Evolutionary conservation across 495 filamentous ascomycete species (phyloP), one percentile per base, ranked within the genome.

Genomic region (Coniosporium apollinis): DNA sequence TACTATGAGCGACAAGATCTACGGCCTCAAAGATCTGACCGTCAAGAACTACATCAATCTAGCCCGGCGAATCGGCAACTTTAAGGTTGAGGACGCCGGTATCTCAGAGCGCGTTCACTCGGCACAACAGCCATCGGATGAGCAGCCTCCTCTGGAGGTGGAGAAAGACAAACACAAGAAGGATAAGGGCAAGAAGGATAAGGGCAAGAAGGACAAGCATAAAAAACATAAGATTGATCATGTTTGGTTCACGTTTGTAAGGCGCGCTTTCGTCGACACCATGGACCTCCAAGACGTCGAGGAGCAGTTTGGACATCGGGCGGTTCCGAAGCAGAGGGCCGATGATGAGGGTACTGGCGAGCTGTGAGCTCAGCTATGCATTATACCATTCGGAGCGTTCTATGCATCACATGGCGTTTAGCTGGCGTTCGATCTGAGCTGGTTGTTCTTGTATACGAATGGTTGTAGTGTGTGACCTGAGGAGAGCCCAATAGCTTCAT

Each of bases 11-110:
- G 91, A 94, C 50, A 63, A 73, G 24, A 52, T 76, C 1, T 94
- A 80, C 49, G 67, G 65, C 38, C 58, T 96, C 54, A 60, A 70
- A 29, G 89, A 96, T 47, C 58, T 99, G 55, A 94, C 85, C 1
- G 83, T 94, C 31, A 69, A 67, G 37, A 91, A 71, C 47, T 80
- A 79, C 44, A 60, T 94, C 26, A 59, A 77, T 21, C 65, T 99
- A 13, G 89, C 89, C 3, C 64, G 67, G 20, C 62, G 76, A 32
- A 93, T 96, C 38, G 84, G 77, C 14, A 57, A 72, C 36, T 64
- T 61, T 29, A 54, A 59, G 36, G 47, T 59, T 3, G 25, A 30
- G 8, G 25, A 30, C 1, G 17, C 1, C 8, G n/a, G n/a, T n/a
- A n/a, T n/a, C n/a, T n/a, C n/a, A n/a, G 13, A 10, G 16, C 11